Base-by-base conservation (phyloP, 257 asterid species). In the Thymus mandschuricus region DNA sequence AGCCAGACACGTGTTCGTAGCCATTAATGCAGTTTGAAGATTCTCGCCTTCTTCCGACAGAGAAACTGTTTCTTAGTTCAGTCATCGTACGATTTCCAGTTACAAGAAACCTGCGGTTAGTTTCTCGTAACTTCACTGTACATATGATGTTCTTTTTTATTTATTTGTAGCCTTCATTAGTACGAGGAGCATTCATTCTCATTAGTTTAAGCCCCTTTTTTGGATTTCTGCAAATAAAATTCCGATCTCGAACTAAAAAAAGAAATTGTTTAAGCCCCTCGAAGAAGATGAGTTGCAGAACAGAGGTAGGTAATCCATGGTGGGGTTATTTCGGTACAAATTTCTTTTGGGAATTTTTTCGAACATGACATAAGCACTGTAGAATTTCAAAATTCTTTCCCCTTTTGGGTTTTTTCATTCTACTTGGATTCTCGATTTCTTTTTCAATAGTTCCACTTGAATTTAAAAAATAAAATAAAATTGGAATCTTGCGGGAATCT, bases 401-500 rank as follows among this genome's bases (percentile, higher is more conserved):
- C 6, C 6, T 30, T 64, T 64, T 33, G 69, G 43, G 40, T 3
- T 10, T 21, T 54, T 21, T 1, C 2, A 1, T 8, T 3, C 30
- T n/a, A 7, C 34, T 44, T 64, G 2, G 12, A 12, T 46, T 6
- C 40, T 4, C 44, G 34, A 8, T 9, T 12, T 27, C 6, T 30
- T 50, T 52, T 59, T 11, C 30, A 31, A 8, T 60, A 27, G 56
- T 40, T 66, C 31, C 57, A 34, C 33, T 64, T 15, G 21, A 21
- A 21, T 21, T 21, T 0, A 21, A 21, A 21, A 21, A 21, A 21
- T 21, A 21, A 21, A 21, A 21, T 21, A 21, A 21, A 21, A 21
- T 77, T 77, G 67, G 50, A 78, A 43, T 72, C 35, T 72, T 67
- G 72, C 72, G 28, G 41, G 64, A 48, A 38, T 13, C 41, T 33